Evolutionary conservation across 345 rosid genomes (phyloP).

Genomic region (Erucastrum elatum): DNA sequence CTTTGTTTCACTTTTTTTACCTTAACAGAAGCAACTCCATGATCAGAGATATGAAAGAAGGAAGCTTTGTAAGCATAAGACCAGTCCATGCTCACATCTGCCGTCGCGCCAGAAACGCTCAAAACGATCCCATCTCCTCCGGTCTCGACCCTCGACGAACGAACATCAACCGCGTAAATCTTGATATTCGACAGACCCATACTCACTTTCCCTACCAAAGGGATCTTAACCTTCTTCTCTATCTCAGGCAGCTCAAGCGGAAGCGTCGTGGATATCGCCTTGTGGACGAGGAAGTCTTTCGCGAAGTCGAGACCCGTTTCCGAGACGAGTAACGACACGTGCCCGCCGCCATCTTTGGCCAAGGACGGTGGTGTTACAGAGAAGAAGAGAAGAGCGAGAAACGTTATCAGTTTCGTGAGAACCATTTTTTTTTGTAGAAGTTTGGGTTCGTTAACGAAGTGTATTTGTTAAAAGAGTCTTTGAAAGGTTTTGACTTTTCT

Average conservation of each 20-base stretch:
- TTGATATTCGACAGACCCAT: constrained; percentile 55
- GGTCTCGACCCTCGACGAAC: constrained; percentile 51
- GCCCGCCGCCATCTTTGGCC: constrained; percentile 50
- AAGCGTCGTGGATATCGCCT: constrained; percentile 58
- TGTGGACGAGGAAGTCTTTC: constrained; percentile 51
- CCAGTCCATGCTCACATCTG: constrained; percentile 74
- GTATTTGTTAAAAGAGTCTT: neutral
- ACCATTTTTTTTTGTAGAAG: constrained; percentile 33
- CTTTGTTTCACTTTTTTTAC: constrained; percentile 27
- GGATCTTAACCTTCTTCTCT: constrained; percentile 57
- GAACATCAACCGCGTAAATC: constrained; percentile 45
- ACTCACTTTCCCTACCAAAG: constrained; percentile 57
- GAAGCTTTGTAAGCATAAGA: constrained; percentile 58
- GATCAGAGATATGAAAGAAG: constrained; percentile 57
- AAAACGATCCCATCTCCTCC: constrained; percentile 50
- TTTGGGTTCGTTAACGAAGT: constrained; percentile 12
- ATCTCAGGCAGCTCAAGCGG: constrained; percentile 60
- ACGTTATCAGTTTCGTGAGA: constrained; percentile 24
- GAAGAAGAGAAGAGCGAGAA: constrained; percentile 31
- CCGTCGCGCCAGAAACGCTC: constrained; percentile 60
- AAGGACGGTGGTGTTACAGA: constrained; percentile 36
- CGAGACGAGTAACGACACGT: constrained; percentile 51
- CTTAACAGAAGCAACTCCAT: constrained; percentile 65
- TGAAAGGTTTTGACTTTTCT: constrained; percentile 24
- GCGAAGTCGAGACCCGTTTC: constrained; percentile 63